phyloP scores from a whole-genome alignment of 176 grass and related monocot genomes.

The Puya raimondii region DNA sequence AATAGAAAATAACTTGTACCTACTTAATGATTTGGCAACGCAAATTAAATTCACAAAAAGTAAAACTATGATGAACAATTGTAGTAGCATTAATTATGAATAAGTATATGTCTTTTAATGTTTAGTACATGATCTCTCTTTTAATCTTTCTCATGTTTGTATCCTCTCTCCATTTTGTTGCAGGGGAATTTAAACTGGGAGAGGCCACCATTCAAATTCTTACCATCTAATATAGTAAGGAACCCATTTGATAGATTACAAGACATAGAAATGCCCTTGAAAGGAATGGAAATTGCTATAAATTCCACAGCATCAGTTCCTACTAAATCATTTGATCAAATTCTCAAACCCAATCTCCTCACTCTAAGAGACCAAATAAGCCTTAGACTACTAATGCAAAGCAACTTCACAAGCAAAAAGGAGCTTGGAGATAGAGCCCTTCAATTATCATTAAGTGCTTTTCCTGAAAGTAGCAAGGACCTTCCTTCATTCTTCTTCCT shows the following conservation, averaged over 20 bases:
- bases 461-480: constrained; percentile 15
- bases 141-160: background rate
- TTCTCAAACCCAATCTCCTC: constrained; percentile 13
- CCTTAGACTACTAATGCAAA: constrained; percentile 34
- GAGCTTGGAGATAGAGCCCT: constrained; percentile 3
- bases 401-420: background rate
- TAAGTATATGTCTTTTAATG: background rate
- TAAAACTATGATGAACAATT: too few species aligned
- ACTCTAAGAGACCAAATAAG: constrained; percentile 45
- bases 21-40: too few species aligned
- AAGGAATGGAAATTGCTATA: constrained; percentile 62
- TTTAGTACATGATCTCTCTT: background rate
- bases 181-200: constrained; percentile 68
- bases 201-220: constrained; percentile 20
- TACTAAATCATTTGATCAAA: background rate
- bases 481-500: constrained; percentile 50
- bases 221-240: background rate
- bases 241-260: constrained; percentile 21
- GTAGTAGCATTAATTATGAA: background rate
- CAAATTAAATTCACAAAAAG: too few species aligned
- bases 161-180: background rate
- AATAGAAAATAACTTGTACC: too few species aligned
- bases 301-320: background rate
- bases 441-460: background rate
- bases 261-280: constrained; percentile 45